Base-by-base conservation (phyloP, 305 asterid species). In the Striga hermonthica region DNA sequence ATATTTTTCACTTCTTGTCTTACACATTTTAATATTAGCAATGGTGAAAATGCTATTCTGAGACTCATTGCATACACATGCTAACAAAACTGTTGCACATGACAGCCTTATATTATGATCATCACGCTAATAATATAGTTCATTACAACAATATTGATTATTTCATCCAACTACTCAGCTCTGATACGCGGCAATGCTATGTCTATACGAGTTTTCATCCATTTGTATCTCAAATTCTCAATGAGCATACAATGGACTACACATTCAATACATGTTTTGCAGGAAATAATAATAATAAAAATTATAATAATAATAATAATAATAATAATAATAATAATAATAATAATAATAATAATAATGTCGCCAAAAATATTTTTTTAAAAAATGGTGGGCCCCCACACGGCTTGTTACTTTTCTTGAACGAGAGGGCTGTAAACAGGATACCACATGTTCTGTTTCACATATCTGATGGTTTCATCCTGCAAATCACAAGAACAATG, bases 401-500 rank as follows among this genome's bases (percentile, higher is more conserved):
- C 37, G 5, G 52, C 78, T 74, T 90, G 87, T 93, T 87, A 88
- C 79, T 85, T 90, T 76, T 94, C 99, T 55, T 90, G 99, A 71
- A 94, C 96, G 62, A 94, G 97, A 72, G 99, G 96, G 75, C 82
- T 83, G 89, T 94, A 90, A 64, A 94, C 56, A 10, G 99, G 99
- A 71, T 64, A 83, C 99, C 99, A 94, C 99, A 90, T 94, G 76
- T 80, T 86, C 62, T 70, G 67, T 62, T 77, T 85, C 73, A 90
- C 95, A 44, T 86, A 79, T 67, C 61, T 66, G 67, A 88, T 65
- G 3, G 80, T 83, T 76, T 88, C 95, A 8, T 86, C 96, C 99
- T 93, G 95, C 94, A 83, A 53, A 35, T 7, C 48, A 61, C 66
- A 62, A 40, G 39, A 74, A 11, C 50, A 56, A 37, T 14, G 50